Evolutionary conservation across 495 filamentous ascomycete species (phyloP).

Genomic region (Daldinia bambusicola): DNA sequence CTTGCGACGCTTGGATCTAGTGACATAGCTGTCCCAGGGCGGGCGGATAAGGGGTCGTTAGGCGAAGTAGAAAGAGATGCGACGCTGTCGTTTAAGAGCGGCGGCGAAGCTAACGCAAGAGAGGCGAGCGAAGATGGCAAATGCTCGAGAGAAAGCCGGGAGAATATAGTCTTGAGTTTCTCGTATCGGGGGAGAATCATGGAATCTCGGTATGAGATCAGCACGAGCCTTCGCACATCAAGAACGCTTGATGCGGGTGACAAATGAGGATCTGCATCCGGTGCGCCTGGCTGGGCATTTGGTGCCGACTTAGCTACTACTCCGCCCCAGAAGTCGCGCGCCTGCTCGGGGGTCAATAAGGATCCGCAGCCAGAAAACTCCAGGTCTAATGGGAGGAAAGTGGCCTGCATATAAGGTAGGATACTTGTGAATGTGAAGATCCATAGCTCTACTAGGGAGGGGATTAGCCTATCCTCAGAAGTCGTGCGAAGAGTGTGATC

Average conservation of each 20-base stretch:
- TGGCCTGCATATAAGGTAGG: constrained; percentile 93
- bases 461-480: constrained; percentile 84
- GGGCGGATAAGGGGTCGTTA: constrained; percentile 38
- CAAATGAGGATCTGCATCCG: constrained; percentile 46
- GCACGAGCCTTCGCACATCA: constrained; percentile 86
- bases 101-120: constrained; percentile 55
- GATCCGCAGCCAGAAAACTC: constrained; percentile 89
- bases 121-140: constrained; percentile 69
- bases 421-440: constrained; percentile 88
- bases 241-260: constrained; percentile 62
- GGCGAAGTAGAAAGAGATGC: constrained; percentile 56
- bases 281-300: constrained; percentile 24
- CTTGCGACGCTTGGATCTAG: constrained; percentile 75
- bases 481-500: constrained; percentile 81
- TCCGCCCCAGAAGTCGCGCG: constrained; percentile 87
- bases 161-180: constrained; percentile 87
- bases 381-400: constrained; percentile 92
- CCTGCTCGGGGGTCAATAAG: constrained; percentile 77
- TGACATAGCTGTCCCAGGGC: constrained; percentile 76
- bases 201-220: constrained; percentile 89
- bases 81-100: constrained; percentile 54
- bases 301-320: constrained; percentile 52
- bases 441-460: constrained; percentile 92
- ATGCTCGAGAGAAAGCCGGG: constrained; percentile 85
- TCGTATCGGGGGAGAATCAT: constrained; percentile 89